Evolutionary conservation across 805 yeast species (phyloP).

Genomic region (Pichia phayaonensis): DNA sequence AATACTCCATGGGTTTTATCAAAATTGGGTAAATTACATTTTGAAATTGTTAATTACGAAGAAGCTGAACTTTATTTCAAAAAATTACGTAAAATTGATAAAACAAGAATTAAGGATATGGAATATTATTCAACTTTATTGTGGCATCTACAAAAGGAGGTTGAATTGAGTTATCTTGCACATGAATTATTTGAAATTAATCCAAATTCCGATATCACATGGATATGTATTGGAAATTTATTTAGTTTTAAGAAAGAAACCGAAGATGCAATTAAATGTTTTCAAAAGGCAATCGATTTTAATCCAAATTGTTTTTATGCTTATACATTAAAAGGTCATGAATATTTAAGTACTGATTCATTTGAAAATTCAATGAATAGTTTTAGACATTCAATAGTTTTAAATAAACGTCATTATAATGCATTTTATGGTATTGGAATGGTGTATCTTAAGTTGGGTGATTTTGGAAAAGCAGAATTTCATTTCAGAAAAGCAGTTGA

Average conservation of each 20-base stretch:
- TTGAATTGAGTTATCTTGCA: slow-evolving; percentile 71
- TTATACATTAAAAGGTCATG: slow-evolving; percentile 91
- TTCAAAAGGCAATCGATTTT: slow-evolving; percentile 65
- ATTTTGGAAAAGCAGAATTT: slow-evolving; percentile 71
- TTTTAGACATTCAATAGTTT: slow-evolving; percentile 68
- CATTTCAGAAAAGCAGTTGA: slow-evolving; percentile 83
- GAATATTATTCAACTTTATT: slow-evolving; percentile 83
- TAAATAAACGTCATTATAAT: slow-evolving; percentile 81
- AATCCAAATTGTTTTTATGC: slow-evolving; percentile 70
- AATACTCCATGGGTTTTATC: slow-evolving; percentile 82
- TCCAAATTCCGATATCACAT: slow-evolving; percentile 63
- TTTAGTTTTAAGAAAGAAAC: slow-evolving; percentile 78
- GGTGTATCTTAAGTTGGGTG: slow-evolving; percentile 84
- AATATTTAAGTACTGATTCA: slow-evolving; percentile 78
- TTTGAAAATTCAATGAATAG: slow-evolving; percentile 82
- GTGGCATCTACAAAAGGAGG: slow-evolving; percentile 86
- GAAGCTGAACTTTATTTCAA: slow-evolving; percentile 61
- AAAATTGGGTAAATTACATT: slow-evolving; percentile 72
- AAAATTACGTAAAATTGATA: slow-evolving; percentile 57
- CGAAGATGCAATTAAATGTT: slow-evolving; percentile 83
- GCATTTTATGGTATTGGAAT: slow-evolving; percentile 95
- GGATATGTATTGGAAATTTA: slow-evolving; percentile 89
- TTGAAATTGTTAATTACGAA: slow-evolving; percentile 80
- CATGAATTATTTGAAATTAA: slow-evolving; percentile 69
- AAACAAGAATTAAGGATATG: slow-evolving; percentile 80